Percentiles rank a stretch among this genome's conserved stretches.
These are phyloP conservation scores for Calonectria ilicicola DNA, from an alignment of 2,329 filamentous ascomycete genomes.

Conservation along the genomic window DNA sequence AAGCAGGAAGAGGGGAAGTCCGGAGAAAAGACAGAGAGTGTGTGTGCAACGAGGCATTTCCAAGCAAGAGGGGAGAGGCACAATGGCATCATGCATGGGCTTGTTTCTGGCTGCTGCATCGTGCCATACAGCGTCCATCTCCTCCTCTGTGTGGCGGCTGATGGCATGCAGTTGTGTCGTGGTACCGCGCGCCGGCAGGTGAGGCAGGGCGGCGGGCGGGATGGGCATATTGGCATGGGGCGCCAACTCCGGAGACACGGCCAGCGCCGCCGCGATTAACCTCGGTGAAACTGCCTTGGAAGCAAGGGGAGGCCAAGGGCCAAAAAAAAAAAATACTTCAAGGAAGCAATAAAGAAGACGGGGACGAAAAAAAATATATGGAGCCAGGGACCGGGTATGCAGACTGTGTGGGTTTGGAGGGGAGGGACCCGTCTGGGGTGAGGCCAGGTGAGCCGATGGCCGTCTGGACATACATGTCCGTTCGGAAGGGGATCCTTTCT, in stretches of 20 bases:
- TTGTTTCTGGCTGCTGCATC: slow-evolving; percentile 22
- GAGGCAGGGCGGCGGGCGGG: not conserved
- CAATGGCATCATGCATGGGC: slow-evolving; percentile 35
- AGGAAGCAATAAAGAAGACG: slow-evolving; percentile 11
- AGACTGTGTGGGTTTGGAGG: slow-evolving; percentile 4
- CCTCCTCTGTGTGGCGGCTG: slow-evolving; percentile 15
- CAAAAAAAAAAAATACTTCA: not conserved
- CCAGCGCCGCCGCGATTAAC: slow-evolving; percentile 22
- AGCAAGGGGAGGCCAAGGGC: not conserved
- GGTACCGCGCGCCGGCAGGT: not conserved
- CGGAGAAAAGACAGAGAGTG: not conserved
- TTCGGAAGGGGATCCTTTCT: not conserved
- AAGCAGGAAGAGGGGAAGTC: not conserved
- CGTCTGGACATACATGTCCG: slow-evolving; percentile 26
- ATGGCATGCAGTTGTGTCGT: not conserved
- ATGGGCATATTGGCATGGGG: not conserved
- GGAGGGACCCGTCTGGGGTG: slow-evolving; percentile 23
- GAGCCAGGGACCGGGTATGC: slow-evolving; percentile 21
- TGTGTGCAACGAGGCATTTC: slow-evolving; percentile 14
- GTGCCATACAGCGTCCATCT: slow-evolving; percentile 20
- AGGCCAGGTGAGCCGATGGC: slow-evolving; percentile 21
- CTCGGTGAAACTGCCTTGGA: slow-evolving; percentile 40
- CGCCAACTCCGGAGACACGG: not conserved
- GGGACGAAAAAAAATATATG: slow-evolving; percentile 31
- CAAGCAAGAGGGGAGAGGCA: slow-evolving; percentile 9